Base-by-base conservation (phyloP, 2,329 filamentous ascomycete species). In the Emergomyces africanus region DNA sequence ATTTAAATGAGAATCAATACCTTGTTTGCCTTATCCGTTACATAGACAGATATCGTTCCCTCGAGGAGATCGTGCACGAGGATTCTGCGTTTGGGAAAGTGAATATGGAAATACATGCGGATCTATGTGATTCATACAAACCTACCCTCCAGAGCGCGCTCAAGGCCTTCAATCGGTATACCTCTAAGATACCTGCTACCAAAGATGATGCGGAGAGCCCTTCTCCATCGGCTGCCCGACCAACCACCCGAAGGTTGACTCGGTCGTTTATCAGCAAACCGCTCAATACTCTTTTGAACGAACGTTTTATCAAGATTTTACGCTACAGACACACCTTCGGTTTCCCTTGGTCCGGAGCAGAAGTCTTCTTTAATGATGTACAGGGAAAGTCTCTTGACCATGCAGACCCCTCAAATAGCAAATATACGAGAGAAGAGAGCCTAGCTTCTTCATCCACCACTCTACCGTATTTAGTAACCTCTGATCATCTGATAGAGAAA, bases 1-100 rank as follows among this genome's bases (percentile, higher is more conserved):
- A 86, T 61, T 70, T 96, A 12, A 72, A 81, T 15, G 72, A 78
- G 0, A 72, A 77, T 0, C 85, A 90, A 39, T 91, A 92, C 66
- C 71, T 95, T 44, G 81, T 92, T 4, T 76, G 95, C 4, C 75
- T 96, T 25, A 79, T 94, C 49, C 80, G 81, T 41, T 87, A 87
- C 63, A 73, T 78, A 0, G 70, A 72, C n/a, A 78, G 76, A 0
- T 95, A 95, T 70, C 78, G 77, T 37, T 74, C 75, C 2, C 74
- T 87, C 54, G 79, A 86, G 18, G 69, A 80, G 0, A 69, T 88
- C 10, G 68, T 81, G 15, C 67, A 70, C 0, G 70, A 74, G 58
- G 68, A 78, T 59, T 67, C 69, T 44, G 63, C 65, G 54, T 69
- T 66, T 60, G 70, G 66, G 50, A 71, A 73, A 20, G 63, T 71